Base-by-base conservation (phyloP, 2,329 filamentous ascomycete genomes). In the Botrytis deweyae region DNA sequence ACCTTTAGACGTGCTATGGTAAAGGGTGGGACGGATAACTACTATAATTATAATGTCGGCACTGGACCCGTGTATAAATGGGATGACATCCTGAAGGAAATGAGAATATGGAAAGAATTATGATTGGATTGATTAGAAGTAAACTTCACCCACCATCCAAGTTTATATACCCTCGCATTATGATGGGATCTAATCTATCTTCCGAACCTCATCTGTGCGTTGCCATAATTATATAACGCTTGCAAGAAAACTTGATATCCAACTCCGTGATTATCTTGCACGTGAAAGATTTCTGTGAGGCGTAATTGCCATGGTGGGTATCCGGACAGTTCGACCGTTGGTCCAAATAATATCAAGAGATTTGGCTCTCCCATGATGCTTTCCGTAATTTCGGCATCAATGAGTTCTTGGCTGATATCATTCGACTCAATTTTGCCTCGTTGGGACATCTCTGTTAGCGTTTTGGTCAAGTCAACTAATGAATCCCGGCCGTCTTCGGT, bases 261-360 rank as follows among this genome's bases (percentile, higher is more conserved):
- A 29, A 99, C 95, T 1, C 90, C 90, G 76, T 92, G 88, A 82
- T 94, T 94, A 80, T 95, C 92, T 73, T 88, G 87, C 20, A 93
- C 85, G 79, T 90, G 89, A 82, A 95, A 98, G 74, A 99, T 98
- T 86, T 99, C 96, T 0, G 95, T 98, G 80, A 99, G 85, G 62
- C 96, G 89, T 75, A 98, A 88, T 83, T 98, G 96, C 96, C 96
- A 99, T 1, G 96, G 96, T 16, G 96, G 96, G 81, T 98, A 99
- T 16, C 96, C 94, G 72, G 94, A 91, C 63, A 99, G 84, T 81
- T 94, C 91, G 72, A 98, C 90, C 68, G 90, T 89, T 6, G 95
- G 93, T 1, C 92, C 90, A 82, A 99, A 99, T 14, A 97, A 85
- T 72, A 99, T 88, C 74, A 99, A 85, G 22, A 99, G 86, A 81